Evolutionary conservation across 2,329 filamentous ascomycete genomes (phyloP).

Genomic region (Furcasterigmium sp.): DNA sequence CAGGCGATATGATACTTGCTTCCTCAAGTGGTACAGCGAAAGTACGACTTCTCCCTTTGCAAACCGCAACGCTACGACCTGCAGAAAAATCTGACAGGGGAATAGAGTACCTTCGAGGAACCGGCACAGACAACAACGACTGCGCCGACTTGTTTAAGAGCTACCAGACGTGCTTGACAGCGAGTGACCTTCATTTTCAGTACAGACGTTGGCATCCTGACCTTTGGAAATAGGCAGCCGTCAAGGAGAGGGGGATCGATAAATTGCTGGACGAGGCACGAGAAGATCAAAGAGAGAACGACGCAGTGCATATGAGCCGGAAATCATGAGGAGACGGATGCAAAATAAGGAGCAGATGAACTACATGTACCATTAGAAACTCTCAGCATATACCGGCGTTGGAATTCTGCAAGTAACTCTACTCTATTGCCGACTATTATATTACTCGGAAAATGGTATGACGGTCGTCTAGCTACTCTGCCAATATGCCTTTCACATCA

Average conservation of each 20-base stretch:
- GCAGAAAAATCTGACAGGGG: slow-evolving; percentile 2
- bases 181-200: slow-evolving; percentile 42
- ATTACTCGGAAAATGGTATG: too few relatives aligned
- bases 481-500: too few relatives aligned
- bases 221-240: slow-evolving; percentile 58
- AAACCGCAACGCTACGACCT: too few relatives aligned
- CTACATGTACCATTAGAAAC: neutral
- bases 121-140: slow-evolving; percentile 74
- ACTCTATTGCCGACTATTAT: too few relatives aligned
- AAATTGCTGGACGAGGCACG: slow-evolving; percentile 87
- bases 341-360: neutral
- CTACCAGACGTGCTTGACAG: slow-evolving; percentile 81
- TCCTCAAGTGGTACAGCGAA: slow-evolving; percentile 98
- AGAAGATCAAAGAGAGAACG: slow-evolving; percentile 84
- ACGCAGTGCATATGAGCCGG: slow-evolving; percentile 46
- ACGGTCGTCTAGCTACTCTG: too few relatives aligned
- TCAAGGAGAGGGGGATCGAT: slow-evolving; percentile 88
- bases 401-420: too few relatives aligned
- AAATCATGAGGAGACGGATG: slow-evolving; percentile 23
- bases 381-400: too few relatives aligned
- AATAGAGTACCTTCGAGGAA: slow-evolving; percentile 82
- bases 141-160: slow-evolving; percentile 82
- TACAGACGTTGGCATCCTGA: too few relatives aligned
- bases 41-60: slow-evolving; percentile 56
- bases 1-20: slow-evolving; percentile 94